Base-by-base conservation (phyloP, 139 green algal species). In the Tetraselmis chui region DNA sequence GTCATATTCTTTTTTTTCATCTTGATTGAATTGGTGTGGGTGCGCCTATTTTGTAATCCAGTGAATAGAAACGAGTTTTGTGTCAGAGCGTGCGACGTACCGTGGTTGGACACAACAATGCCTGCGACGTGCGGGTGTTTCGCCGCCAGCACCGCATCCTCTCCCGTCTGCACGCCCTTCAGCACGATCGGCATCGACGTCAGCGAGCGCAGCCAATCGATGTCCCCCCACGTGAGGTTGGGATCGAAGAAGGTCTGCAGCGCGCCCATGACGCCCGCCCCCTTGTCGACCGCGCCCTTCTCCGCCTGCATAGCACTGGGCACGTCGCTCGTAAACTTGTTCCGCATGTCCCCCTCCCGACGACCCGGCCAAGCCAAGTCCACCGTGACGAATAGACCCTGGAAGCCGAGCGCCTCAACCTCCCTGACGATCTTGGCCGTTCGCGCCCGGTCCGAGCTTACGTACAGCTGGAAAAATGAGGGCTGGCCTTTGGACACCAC, bases 91-190 rank as follows among this genome's bases (percentile, higher is more conserved):
- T 5, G 11, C 18, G 45, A 5, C 45, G 11, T 18, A 67, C 45
- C 45, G 76, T 79, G 76, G 76, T 79, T 79, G 76, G 76, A 79
- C 29, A 79, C 76, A 5, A 79, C 29, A 22, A 79, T 79, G 29
- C 76, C 76, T 5, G 76, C 76, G 29, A 31, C 29, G 11, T 27
- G 76, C 45, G 45, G 45, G 18, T 67, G 45, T 18, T 67, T 67
- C 11, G 45, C 45, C 11, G 76, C 76, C 76, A 45, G 29, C 76
- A 45, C 76, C 29, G 76, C 76, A 18, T 79, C 76, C 29, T 79
- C 76, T 5, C 29, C 76, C 29, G 76, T 79, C 76, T 45, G 29
- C 5, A 79, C 18, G 29, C 76, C 76, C 76, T 79, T 79, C 76
- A 79, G 29, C 11, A 79, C 29, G 29, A 79, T 79, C 29, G 76